Evolutionary conservation across 768 basidiomycete genomes (phyloP).

Genomic region (Leccinum imitatum): DNA sequence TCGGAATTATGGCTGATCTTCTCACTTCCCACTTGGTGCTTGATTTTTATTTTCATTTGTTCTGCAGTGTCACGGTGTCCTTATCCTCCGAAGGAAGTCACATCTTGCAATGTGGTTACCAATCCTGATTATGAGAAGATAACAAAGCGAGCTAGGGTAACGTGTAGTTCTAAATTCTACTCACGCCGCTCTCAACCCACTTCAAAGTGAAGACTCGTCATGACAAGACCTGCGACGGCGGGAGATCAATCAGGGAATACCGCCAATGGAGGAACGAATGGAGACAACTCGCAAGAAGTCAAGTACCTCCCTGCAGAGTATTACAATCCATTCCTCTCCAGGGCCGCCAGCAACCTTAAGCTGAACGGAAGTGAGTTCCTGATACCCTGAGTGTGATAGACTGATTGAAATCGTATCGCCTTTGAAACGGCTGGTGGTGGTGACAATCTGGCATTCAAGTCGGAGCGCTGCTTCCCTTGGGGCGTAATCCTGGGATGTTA

Average conservation of each 20-base stretch:
- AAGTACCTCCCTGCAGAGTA: constrained; percentile 45
- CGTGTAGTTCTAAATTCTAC: neutral
- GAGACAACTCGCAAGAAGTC: neutral
- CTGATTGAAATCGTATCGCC: neutral
- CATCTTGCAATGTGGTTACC: too few species aligned
- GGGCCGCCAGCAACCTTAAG: constrained; percentile 51
- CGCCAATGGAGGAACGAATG: neutral
- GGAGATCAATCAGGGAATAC: neutral
- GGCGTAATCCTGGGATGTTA: neutral
- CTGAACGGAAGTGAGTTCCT: constrained; percentile 31
- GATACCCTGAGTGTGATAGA: too few species aligned
- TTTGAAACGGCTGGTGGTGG: neutral
- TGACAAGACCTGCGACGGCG: neutral
- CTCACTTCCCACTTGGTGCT: too few species aligned
- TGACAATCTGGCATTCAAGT: neutral
- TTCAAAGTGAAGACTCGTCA: constrained; percentile 1
- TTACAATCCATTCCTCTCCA: constrained; percentile 57
- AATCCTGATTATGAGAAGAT: too few species aligned
- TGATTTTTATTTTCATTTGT: too few species aligned
- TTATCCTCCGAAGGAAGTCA: too few species aligned
- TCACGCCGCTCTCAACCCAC: neutral
- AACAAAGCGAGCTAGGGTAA: too few species aligned
- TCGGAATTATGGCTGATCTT: too few species aligned
- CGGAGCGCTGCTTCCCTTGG: neutral
- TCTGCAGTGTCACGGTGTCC: too few species aligned